phyloP scores from a whole-genome alignment of 1,284 basidiomycete species.

The Ganoderma leucocontextum region DNA sequence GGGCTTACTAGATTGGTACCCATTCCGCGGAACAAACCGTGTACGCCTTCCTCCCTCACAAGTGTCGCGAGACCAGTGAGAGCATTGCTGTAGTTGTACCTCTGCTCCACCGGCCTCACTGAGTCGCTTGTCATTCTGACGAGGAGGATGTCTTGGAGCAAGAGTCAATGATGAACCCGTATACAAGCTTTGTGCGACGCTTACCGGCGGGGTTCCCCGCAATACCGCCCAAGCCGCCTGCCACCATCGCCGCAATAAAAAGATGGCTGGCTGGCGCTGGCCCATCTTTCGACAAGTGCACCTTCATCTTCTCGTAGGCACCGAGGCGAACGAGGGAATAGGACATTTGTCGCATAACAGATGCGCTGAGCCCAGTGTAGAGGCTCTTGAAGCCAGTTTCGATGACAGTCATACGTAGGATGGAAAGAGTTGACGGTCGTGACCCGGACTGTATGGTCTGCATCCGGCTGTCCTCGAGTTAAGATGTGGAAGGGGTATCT shows the following conservation, averaged over 20 bases:
- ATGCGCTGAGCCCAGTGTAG: constrained; percentile 86
- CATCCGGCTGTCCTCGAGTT: constrained; percentile 65
- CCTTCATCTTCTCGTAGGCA: constrained; percentile 83
- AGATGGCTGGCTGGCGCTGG: constrained; percentile 60
- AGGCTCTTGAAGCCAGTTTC: constrained; percentile 76
- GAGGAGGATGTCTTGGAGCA: constrained; percentile 68
- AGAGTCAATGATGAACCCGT: constrained; percentile 12
- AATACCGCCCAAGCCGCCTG: constrained; percentile 82
- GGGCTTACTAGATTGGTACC: constrained; percentile 78
- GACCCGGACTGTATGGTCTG: constrained; percentile 67
- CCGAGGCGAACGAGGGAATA: constrained; percentile 91
- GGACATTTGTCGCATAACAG: constrained; percentile 90
- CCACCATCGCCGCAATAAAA: constrained; percentile 70
- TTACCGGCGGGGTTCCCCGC: constrained; percentile 84
- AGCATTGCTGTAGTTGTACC: constrained; percentile 83
- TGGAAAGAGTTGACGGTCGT: constrained; percentile 63
- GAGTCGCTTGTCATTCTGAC: constrained; percentile 93
- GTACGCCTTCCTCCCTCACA: constrained; percentile 74
- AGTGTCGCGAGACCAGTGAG: constrained; percentile 73
- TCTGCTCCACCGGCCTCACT: constrained; percentile 73
- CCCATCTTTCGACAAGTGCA: constrained; percentile 56
- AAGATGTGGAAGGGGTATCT: neutral
- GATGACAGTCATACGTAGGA: constrained; percentile 64
- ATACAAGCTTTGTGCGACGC: constrained; percentile 22
- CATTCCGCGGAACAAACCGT: constrained; percentile 78